A percentile compares a stretch with the other conserved stretches of the same genome.
These are phyloP conservation scores for Curvularia verruculosa DNA, from an alignment of 2,329 filamentous ascomycete species.

Conservation along the genomic window DNA sequence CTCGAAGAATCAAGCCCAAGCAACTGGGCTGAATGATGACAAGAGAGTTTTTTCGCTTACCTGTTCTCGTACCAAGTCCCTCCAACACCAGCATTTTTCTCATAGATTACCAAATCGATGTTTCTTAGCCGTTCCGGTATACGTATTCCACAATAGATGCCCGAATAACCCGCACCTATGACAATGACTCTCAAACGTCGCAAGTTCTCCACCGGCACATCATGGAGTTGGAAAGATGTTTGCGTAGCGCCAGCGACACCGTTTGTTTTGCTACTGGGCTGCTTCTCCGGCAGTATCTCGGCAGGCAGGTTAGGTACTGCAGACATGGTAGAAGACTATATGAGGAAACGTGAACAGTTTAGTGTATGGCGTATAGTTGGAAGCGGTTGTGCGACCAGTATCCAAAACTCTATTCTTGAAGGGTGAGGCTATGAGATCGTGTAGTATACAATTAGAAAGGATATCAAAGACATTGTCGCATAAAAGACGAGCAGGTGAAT, in stretches of 20 bases:
- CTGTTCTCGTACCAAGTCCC: conserved; percentile 50
- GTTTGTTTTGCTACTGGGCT: conserved; percentile 17
- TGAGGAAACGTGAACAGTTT: not conserved
- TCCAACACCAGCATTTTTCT: conserved; percentile 53
- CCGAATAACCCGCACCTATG: conserved; percentile 54
- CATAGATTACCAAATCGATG: conserved; percentile 51
- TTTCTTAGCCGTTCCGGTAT: conserved; percentile 51
- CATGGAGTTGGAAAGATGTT: conserved; percentile 40
- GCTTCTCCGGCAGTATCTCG: conserved; percentile 19
- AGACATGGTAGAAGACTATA: conserved; percentile 31
- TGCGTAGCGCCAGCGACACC: conserved; percentile 7
- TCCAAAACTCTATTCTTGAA: conserved; percentile 18
- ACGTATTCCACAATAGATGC: conserved; percentile 53
- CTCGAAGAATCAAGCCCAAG: not conserved
- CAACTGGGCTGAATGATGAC: not conserved
- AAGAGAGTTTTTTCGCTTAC: conserved; percentile 11
- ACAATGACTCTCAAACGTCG: conserved; percentile 53
- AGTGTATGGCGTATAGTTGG: not conserved
- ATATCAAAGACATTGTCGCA: conserved; percentile 4
- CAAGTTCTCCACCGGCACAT: conserved; percentile 52
- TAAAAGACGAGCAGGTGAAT: conserved; percentile 4
- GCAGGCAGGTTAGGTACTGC: conserved; percentile 38
- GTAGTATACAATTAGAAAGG: conserved; percentile 20
- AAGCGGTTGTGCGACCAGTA: not conserved
- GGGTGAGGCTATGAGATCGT: conserved; percentile 8